Percentiles rank a stretch among this genome's conserved stretches.
Conservation (phyloP, 441 rosid species). For the Geranium incanum region DNA sequence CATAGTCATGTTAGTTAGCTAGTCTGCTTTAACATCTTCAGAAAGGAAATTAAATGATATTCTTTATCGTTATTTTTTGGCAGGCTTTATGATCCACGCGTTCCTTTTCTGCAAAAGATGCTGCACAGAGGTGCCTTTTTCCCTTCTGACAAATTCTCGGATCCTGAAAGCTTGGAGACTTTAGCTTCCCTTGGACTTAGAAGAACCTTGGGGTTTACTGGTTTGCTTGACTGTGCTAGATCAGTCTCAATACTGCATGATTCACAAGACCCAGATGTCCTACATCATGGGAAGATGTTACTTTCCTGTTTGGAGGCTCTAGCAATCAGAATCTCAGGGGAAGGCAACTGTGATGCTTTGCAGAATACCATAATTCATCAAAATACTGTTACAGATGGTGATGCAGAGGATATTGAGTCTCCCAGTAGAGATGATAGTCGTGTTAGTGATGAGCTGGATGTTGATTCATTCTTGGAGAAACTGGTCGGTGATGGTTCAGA, state of each 20-base stretch:
- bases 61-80: constrained; percentile 25
- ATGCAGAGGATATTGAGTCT: constrained; percentile 26
- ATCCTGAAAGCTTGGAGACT: constrained; percentile 67
- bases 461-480: constrained; percentile 42
- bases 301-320: constrained; percentile 52
- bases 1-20: neutral
- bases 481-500: constrained; percentile 50
- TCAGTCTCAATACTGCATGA: constrained; percentile 63
- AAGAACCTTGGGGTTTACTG: constrained; percentile 51
- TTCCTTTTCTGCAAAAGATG: constrained; percentile 57
- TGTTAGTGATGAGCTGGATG: constrained; percentile 34
- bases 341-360: constrained; percentile 33
- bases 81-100: constrained; percentile 98
- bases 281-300: constrained; percentile 54
- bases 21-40: neutral
- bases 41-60: constrained; percentile 9
- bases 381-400: constrained; percentile 24
- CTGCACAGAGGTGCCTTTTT: constrained; percentile 73
- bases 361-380: constrained; percentile 25
- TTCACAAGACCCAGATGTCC: constrained; percentile 49
- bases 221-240: constrained; percentile 87
- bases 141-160: constrained; percentile 70
- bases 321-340: constrained; percentile 51
- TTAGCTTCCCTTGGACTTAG: constrained; percentile 75
- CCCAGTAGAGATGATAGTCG: constrained; percentile 27